Percentiles rank a stretch among this genome's conserved stretches.
Evolutionary conservation across 2,329 filamentous ascomycete genomes (phyloP).

Genomic region (Phaeosphaeriaceae sp.): DNA sequence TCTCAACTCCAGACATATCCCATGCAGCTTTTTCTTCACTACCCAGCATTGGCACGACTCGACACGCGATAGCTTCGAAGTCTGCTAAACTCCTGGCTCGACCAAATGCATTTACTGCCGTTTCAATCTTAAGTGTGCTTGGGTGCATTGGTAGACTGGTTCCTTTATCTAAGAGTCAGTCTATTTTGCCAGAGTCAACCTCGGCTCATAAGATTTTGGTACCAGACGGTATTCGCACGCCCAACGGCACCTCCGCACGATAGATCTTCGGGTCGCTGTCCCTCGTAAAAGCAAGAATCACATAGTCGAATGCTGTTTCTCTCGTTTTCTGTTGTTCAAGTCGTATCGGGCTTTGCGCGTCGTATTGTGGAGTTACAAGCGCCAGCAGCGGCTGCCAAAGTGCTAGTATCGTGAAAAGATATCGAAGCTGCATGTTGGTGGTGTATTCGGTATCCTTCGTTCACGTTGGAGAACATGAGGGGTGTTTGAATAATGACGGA

Average conservation of each 20-base stretch:
- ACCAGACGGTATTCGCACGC: conserved; percentile 20
- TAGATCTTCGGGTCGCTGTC: conserved; percentile 7
- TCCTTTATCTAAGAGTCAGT: neutral
- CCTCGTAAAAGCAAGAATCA: conserved; percentile 15
- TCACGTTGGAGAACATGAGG: neutral
- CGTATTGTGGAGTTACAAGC: conserved; percentile 11
- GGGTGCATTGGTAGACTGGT: conserved; percentile 17
- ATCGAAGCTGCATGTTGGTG: conserved; percentile 8
- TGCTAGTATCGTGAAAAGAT: conserved; percentile 1
- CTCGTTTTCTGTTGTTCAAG: neutral
- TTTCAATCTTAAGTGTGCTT: conserved; percentile 22
- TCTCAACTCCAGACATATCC: conserved; percentile 4
- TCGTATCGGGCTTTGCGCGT: conserved; percentile 15
- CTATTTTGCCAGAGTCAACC: neutral
- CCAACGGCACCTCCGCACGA: conserved; percentile 24
- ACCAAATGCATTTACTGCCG: conserved; percentile 19
- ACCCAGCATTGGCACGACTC: conserved; percentile 20
- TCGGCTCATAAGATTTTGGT: neutral
- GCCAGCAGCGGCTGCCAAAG: conserved; percentile 6
- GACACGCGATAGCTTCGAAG: conserved; percentile 26
- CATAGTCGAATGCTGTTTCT: conserved; percentile 3
- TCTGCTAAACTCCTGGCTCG: conserved; percentile 20
- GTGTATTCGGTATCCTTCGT: neutral
- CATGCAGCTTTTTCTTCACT: conserved; percentile 20
- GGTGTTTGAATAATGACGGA: neutral